Conservation (phyloP, 169 alveolate genomes). For the Cyclospora cayetanensis region DNA sequence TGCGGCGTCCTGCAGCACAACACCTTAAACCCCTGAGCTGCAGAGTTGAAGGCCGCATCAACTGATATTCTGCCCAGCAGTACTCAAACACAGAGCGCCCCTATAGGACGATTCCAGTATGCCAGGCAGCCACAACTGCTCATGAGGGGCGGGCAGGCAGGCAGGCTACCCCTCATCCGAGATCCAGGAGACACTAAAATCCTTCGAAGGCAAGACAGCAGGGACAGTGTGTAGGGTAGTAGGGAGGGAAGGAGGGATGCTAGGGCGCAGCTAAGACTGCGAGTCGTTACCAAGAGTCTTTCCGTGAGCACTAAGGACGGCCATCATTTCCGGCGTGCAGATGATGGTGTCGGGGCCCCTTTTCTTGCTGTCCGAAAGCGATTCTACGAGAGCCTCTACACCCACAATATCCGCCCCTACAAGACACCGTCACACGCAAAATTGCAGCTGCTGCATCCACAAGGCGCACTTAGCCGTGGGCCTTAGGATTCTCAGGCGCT, state of each 20-base stretch:
- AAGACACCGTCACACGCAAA: neutral
- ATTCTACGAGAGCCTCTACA: neutral
- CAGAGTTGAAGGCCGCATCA: too few species aligned
- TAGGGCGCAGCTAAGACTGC: neutral
- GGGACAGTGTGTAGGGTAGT: neutral
- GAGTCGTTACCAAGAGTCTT: conserved; percentile 44
- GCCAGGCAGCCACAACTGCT: too few species aligned
- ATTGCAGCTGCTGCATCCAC: too few species aligned
- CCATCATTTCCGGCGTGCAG: conserved; percentile 58
- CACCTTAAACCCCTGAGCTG: too few species aligned
- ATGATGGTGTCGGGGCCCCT: conserved; percentile 9
- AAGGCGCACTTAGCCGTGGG: too few species aligned
- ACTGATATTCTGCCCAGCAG: too few species aligned
- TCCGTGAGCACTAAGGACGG: conserved; percentile 22
- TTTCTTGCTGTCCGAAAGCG: neutral
- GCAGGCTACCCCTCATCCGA: too few species aligned
- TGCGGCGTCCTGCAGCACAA: conserved; percentile 59
- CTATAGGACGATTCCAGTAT: too few species aligned
- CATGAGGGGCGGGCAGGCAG: too few species aligned
- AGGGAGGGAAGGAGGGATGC: neutral
- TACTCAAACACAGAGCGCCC: too few species aligned
- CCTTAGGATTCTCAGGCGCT: too few species aligned
- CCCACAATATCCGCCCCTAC: conserved; percentile 60
- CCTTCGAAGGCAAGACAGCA: neutral
- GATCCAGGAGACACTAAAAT: neutral